Conservation (phyloP, 805 yeast species). For the Vanderwaltozyma yarrowii region DNA sequence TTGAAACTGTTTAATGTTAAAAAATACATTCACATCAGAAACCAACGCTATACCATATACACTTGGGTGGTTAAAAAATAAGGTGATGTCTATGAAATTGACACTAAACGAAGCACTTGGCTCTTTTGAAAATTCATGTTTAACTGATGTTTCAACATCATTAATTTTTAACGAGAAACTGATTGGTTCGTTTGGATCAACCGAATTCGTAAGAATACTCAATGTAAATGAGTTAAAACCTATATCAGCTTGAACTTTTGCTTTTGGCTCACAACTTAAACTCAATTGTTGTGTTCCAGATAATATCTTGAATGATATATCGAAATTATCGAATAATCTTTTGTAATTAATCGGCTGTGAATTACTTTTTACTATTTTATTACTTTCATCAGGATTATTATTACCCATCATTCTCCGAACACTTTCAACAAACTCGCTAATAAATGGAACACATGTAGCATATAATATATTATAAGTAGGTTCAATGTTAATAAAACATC, state of each 20-base stretch:
- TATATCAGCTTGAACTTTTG: constrained; percentile 80
- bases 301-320: constrained; percentile 49
- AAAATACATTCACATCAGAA: constrained; percentile 45
- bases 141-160: constrained; percentile 61
- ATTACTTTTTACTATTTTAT: background rate
- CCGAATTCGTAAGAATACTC: constrained; percentile 42
- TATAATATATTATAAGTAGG: constrained; percentile 62
- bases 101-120: constrained; percentile 61
- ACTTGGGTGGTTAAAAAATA: constrained; percentile 38
- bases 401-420: constrained; percentile 38
- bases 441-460: constrained; percentile 71
- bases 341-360: constrained; percentile 30
- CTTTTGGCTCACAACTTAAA: constrained; percentile 87
- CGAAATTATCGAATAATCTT: constrained; percentile 42
- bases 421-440: constrained; percentile 47
- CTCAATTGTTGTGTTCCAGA: constrained; percentile 67
- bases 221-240: constrained; percentile 60
- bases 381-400: constrained; percentile 9
- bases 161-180: constrained; percentile 39
- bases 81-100: constrained; percentile 38
- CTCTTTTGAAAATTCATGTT: constrained; percentile 86
- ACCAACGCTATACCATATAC: constrained; percentile 43
- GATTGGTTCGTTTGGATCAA: constrained; percentile 32
- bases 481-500: constrained; percentile 20
- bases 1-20: constrained; percentile 78